Evolutionary conservation across 2,329 filamentous ascomycete species (phyloP).

Genomic region (Trichophyton rubrum): DNA sequence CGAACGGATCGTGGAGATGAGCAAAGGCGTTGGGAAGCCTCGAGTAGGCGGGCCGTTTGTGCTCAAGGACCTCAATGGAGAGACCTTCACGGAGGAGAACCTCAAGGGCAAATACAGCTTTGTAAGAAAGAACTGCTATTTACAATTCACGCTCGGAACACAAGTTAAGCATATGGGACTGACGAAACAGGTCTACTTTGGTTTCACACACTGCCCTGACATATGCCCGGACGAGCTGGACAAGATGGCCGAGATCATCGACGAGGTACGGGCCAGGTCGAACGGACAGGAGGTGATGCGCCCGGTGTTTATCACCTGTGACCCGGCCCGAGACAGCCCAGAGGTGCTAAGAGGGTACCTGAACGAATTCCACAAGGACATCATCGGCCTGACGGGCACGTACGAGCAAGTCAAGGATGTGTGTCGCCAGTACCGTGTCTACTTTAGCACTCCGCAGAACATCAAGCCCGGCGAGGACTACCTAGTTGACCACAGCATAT

Average conservation of each 20-base stretch:
- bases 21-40: constrained; percentile 82
- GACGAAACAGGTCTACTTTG: constrained; percentile 72
- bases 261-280: constrained; percentile 42
- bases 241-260: constrained; percentile 96
- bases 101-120: constrained; percentile 69
- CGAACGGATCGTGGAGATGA: constrained; percentile 76
- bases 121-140: constrained; percentile 18
- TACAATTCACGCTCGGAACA: neutral
- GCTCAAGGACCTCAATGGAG: constrained; percentile 69
- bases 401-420: constrained; percentile 89
- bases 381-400: constrained; percentile 81
- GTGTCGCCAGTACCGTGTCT: constrained; percentile 92
- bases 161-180: neutral
- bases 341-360: constrained; percentile 75
- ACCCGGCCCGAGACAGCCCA: constrained; percentile 81
- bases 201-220: constrained; percentile 95
- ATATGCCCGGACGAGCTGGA: constrained; percentile 98
- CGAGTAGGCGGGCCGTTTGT: constrained; percentile 85
- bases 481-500: constrained; percentile 95
- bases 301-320: constrained; percentile 83
- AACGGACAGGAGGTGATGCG: constrained; percentile 41
- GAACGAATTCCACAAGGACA: constrained; percentile 72
- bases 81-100: constrained; percentile 62
- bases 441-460: constrained; percentile 83
- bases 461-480: constrained; percentile 94